These are phyloP conservation scores for Micromonas pusilla DNA, from an alignment of 139 green algal species.

Conservation along the genomic window DNA sequence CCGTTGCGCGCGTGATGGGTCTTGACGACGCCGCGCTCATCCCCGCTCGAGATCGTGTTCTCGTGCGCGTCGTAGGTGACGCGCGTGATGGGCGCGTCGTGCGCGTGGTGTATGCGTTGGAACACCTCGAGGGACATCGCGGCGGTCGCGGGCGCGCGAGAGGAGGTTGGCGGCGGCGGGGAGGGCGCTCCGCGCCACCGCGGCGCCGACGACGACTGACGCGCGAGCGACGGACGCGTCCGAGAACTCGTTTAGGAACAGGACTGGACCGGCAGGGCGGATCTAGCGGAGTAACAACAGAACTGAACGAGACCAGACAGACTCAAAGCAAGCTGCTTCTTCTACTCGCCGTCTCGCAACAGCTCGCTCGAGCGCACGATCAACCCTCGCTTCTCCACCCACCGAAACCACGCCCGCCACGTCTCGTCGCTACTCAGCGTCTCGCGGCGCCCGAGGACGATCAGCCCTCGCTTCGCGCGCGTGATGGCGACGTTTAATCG, in stretches of 20 bases:
- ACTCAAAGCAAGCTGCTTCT: too few relatives aligned
- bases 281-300: too few relatives aligned
- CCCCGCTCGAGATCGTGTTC: background rate
- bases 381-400: conserved; percentile 41
- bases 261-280: too few relatives aligned
- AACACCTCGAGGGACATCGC: background rate
- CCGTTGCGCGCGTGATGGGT: background rate
- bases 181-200: too few relatives aligned
- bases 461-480: conserved; percentile 52
- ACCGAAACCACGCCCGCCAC: conserved; percentile 16
- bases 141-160: too few relatives aligned
- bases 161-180: too few relatives aligned
- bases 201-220: too few relatives aligned
- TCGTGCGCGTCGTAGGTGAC: background rate
- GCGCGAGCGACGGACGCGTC: too few relatives aligned
- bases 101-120: background rate
- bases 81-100: background rate
- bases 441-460: conserved; percentile 55
- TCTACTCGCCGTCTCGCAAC: too few relatives aligned
- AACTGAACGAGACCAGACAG: too few relatives aligned
- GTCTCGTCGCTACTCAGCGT: conserved; percentile 38
- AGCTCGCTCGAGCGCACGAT: conserved; percentile 40
- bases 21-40: background rate
- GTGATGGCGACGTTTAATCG: conserved; percentile 91
- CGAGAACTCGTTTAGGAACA: too few relatives aligned